These are phyloP conservation scores for Medakamo hakoo DNA, from an alignment of 139 green algal genomes.

Conservation along the genomic window DNA sequence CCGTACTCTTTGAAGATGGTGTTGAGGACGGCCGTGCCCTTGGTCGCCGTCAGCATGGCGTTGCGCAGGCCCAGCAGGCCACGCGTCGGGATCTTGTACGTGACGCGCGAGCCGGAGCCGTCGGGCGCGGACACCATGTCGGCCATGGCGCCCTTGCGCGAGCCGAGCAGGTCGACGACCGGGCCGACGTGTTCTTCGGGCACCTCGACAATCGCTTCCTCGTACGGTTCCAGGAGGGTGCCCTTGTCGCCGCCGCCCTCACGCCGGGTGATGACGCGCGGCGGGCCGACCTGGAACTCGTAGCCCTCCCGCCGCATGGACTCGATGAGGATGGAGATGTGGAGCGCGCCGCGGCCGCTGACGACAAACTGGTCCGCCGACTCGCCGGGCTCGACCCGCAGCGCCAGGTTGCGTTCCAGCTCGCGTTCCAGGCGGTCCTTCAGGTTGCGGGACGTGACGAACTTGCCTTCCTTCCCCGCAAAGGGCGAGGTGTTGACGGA, in stretches of 20 bases:
- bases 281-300: constrained; percentile 81
- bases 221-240: constrained; percentile 66
- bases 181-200: constrained; percentile 59
- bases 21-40: constrained; percentile 89
- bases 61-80: constrained; percentile 85
- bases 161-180: constrained; percentile 81
- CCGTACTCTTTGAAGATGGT: constrained; percentile 71
- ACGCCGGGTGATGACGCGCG: constrained; percentile 78
- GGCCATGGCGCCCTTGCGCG: constrained; percentile 82
- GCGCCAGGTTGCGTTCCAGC: constrained; percentile 93
- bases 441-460: constrained; percentile 75
- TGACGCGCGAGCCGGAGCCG: constrained; percentile 39
- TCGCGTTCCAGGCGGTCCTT: constrained; percentile 37
- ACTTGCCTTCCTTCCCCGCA: constrained; percentile 89
- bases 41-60: constrained; percentile 89
- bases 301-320: constrained; percentile 81
- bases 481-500: constrained; percentile 89
- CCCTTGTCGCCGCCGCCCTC: constrained; percentile 46
- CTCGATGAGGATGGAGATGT: constrained; percentile 95
- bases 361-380: constrained; percentile 88
- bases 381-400: constrained; percentile 79
- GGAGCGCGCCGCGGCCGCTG: constrained; percentile 64
- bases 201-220: constrained; percentile 77
- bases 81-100: constrained; percentile 82
- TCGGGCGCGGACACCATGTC: constrained; percentile 51